These are phyloP conservation scores for Sanghuangporus baumii DNA, from an alignment of 1,284 basidiomycete species.

Conservation along the genomic window DNA sequence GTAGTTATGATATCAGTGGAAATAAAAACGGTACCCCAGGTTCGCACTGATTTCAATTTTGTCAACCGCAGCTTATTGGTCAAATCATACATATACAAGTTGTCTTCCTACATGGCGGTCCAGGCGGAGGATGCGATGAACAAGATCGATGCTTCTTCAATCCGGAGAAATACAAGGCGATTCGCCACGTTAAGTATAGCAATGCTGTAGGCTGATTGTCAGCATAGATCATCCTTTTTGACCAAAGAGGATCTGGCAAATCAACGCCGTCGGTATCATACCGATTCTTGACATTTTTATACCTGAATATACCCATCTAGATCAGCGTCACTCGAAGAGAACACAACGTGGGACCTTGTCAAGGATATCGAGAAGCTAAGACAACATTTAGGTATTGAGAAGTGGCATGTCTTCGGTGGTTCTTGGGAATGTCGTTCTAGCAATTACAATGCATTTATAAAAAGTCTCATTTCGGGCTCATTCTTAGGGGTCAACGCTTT, in stretches of 20 bases:
- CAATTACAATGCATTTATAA: background rate
- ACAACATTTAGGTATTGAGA: slow-evolving; percentile 67
- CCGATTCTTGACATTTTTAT: background rate
- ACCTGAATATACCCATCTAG: slow-evolving; percentile 31
- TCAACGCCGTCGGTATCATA: slow-evolving; percentile 62
- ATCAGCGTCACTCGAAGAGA: slow-evolving; percentile 73
- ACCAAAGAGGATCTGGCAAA: slow-evolving; percentile 86
- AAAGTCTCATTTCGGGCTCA: background rate
- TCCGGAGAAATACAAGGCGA: slow-evolving; percentile 75
- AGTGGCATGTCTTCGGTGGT: slow-evolving; percentile 91
- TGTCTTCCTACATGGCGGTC: slow-evolving; percentile 80
- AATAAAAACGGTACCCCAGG: slow-evolving; percentile 74
- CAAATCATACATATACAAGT: slow-evolving; percentile 38
- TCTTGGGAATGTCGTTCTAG: slow-evolving; percentile 59
- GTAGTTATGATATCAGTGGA: slow-evolving; percentile 76
- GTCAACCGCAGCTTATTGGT: background rate
- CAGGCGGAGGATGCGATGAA: slow-evolving; percentile 65
- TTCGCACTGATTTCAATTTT: slow-evolving; percentile 27
- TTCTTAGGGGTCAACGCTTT: slow-evolving; percentile 81
- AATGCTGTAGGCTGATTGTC: slow-evolving; percentile 1
- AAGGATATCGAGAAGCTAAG: slow-evolving; percentile 84
- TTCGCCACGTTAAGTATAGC: slow-evolving; percentile 22
- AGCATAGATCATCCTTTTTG: slow-evolving; percentile 66
- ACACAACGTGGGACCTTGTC: slow-evolving; percentile 94
- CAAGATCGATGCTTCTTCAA: slow-evolving; percentile 78